Conservation (phyloP, 352 stramenopile genomes). For the Phytopythium helicoides region DNA sequence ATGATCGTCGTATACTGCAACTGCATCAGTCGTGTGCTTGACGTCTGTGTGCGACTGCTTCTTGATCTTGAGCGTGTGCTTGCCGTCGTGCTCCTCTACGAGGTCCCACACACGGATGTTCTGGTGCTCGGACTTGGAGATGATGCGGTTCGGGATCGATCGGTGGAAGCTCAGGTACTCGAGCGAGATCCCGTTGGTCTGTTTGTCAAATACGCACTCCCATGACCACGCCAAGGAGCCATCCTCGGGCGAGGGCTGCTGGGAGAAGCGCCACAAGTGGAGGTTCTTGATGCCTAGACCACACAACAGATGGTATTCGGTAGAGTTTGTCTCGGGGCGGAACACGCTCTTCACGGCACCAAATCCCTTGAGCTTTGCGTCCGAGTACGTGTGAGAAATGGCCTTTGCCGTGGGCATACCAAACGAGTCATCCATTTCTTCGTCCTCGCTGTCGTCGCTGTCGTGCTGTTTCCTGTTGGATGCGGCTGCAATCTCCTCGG, state of each 20-base stretch:
- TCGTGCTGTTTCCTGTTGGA: constrained; percentile 2
- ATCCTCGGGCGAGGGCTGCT: constrained; percentile 21
- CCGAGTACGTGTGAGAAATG: constrained; percentile 68
- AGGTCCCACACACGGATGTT: constrained; percentile 83
- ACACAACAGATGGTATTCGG: constrained; percentile 77
- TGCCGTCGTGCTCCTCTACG: constrained; percentile 46
- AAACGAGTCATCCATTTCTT: constrained; percentile 27
- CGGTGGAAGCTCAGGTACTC: constrained; percentile 78
- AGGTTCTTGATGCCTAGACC: constrained; percentile 87
- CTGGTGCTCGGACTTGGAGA: constrained; percentile 86
- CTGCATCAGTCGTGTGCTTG: constrained; percentile 69
- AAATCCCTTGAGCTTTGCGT: constrained; percentile 85
- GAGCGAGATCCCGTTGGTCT: constrained; percentile 83
- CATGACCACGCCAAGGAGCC: constrained; percentile 42
- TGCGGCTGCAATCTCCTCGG: constrained; percentile 4
- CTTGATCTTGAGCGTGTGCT: constrained; percentile 30
- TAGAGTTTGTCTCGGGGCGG: constrained; percentile 34
- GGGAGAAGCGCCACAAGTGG: constrained; percentile 84
- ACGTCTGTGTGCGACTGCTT: constrained; percentile 76
- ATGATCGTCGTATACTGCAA: constrained; percentile 67
- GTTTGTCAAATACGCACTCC: constrained; percentile 87
- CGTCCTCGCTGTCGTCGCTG: constrained; percentile 29
- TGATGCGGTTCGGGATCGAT: constrained; percentile 49
- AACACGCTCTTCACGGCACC: constrained; percentile 68
- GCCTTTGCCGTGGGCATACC: constrained; percentile 46